Evolutionary conservation across 2,329 filamentous ascomycete species (phyloP), one percentile per base, ranked within the genome.

Genomic region (Ophiocordyceps unilateralis): DNA sequence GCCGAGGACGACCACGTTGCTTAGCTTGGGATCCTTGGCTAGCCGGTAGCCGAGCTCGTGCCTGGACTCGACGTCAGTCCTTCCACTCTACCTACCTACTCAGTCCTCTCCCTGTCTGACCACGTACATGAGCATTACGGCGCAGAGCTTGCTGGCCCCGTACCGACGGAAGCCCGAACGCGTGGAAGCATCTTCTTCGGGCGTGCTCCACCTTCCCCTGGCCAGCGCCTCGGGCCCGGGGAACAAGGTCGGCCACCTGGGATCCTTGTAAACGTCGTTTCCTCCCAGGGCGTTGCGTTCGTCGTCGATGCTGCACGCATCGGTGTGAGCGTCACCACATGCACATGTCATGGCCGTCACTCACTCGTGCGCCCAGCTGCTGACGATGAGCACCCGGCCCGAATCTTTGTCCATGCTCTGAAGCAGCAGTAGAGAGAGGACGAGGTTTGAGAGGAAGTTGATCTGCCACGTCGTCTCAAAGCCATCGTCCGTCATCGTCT

Each of bases 101-200:
- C 17, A 12, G 19, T 12, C 7, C 17, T 22, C 12, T 26, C 24
- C 9, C 24, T 9, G 7, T 26, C 17, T 10, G 17, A 22, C 24
- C 11, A 48, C 52, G 50, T 47, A 57, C 52, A 53, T 49, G 49
- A 64, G 52, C 58, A 63, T 62, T 11, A 64, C 50, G 17, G 46
- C 50, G 47, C 55, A 64, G 8, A 64, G 53, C 45, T 63, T 65
- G 30, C 56, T 53, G n/a, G 59, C 61, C 9, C 59, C 62, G 41
- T 65, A 64, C 23, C 62, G 55, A 19, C 60, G 53, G 43, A 49
- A 55, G 10, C 59, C 61, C 26, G 51, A 46, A 4, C 53, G 46
- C 9, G 45, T 43, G 0, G 48, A 46, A 2, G 52, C 38, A 34
- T 58, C 58, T 26, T 58, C 56, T 24, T 50, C 41, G 8, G 55